Conservation (phyloP, 2,329 filamentous ascomycete genomes). For the Neoascochyta sp. region DNA sequence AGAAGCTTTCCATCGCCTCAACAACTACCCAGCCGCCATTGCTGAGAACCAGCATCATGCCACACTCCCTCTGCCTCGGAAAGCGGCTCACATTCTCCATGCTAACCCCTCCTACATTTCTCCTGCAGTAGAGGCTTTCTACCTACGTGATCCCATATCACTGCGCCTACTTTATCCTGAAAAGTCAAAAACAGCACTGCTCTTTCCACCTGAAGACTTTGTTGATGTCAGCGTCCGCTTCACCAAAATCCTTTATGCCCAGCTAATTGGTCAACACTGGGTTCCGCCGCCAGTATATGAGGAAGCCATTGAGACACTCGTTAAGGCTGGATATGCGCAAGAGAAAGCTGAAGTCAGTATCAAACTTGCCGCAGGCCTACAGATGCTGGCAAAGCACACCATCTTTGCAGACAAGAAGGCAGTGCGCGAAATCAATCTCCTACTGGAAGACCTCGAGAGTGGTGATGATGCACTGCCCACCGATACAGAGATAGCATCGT, state of each 20-base stretch:
- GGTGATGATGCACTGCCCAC: slow-evolving; percentile 69
- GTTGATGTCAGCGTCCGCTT: slow-evolving; percentile 77
- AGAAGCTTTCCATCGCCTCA: slow-evolving; percentile 85
- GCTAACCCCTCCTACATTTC: slow-evolving; percentile 71
- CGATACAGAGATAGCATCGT: slow-evolving; percentile 67
- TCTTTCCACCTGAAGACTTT: slow-evolving; percentile 73
- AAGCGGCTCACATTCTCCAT: slow-evolving; percentile 75
- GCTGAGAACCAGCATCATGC: slow-evolving; percentile 71
- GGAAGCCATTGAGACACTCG: slow-evolving; percentile 36
- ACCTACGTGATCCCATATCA: slow-evolving; percentile 77
- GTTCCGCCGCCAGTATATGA: slow-evolving; percentile 57
- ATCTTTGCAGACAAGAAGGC: slow-evolving; percentile 64
- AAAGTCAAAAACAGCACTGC: slow-evolving; percentile 49
- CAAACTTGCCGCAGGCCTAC: slow-evolving; percentile 86
- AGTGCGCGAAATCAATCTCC: slow-evolving; percentile 70
- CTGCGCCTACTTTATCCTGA: slow-evolving; percentile 62
- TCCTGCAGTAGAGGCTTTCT: slow-evolving; percentile 85
- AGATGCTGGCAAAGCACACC: slow-evolving; percentile 72
- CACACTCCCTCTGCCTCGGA: slow-evolving; percentile 71
- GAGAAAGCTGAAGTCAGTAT: slow-evolving; percentile 66
- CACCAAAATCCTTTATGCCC: slow-evolving; percentile 85
- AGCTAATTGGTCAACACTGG: slow-evolving; percentile 83
- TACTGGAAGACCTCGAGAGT: slow-evolving; percentile 70
- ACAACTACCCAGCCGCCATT: slow-evolving; percentile 78
- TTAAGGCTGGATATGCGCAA: slow-evolving; percentile 31